Evolutionary conservation across 257 asterid species (phyloP).

Genomic region (Capsicum rhomboideum): DNA sequence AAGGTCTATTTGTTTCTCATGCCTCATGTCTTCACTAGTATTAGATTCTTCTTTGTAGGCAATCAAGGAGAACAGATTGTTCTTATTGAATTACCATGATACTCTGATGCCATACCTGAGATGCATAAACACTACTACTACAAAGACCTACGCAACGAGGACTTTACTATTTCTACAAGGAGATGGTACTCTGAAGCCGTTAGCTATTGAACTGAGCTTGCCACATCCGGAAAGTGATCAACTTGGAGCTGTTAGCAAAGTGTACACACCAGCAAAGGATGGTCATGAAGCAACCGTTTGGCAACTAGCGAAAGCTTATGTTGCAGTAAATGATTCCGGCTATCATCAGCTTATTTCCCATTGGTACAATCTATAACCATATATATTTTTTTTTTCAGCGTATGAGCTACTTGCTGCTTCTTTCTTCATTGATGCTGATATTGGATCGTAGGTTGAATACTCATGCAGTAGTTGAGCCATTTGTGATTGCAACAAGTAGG

Average conservation of each 20-base stretch:
- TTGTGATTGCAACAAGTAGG: background rate
- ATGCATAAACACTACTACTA: constrained; percentile 39
- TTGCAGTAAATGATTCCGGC: constrained; percentile 43
- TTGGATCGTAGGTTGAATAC: constrained; percentile 14
- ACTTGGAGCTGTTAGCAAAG: constrained; percentile 32
- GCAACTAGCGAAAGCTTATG: constrained; percentile 52
- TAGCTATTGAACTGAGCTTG: constrained; percentile 45
- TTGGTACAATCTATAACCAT: constrained; percentile 13
- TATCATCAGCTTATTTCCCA: constrained; percentile 51
- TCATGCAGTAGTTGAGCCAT: background rate
- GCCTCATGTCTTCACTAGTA: background rate
- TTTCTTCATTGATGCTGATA: background rate
- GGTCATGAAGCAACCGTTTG: constrained; percentile 30
- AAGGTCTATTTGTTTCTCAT: no score
- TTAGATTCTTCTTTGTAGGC: constrained; percentile 23
- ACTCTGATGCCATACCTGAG: constrained; percentile 43
- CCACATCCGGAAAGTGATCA: constrained; percentile 38
- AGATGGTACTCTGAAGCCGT: constrained; percentile 35
- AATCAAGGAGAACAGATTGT: constrained; percentile 19
- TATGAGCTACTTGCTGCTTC: background rate
- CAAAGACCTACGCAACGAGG: constrained; percentile 44
- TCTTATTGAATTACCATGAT: constrained; percentile 51
- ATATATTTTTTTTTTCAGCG: background rate
- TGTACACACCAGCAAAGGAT: constrained; percentile 33
- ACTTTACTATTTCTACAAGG: constrained; percentile 35